Conservation (phyloP, 805 yeast genomes). For the Kodamaea restingae region DNA sequence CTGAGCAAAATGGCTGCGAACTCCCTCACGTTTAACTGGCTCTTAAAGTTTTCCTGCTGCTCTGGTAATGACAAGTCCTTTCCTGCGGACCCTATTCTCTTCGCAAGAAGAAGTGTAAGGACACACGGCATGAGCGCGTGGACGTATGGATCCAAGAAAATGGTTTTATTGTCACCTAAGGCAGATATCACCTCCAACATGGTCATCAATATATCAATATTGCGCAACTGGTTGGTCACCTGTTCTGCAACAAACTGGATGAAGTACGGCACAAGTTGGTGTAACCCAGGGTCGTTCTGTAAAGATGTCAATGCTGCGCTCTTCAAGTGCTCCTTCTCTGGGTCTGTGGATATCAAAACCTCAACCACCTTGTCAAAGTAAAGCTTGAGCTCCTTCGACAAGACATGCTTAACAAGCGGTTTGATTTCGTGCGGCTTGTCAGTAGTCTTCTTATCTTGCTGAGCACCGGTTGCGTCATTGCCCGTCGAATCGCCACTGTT, state of each 20-base stretch:
- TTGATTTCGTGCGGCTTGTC: slow-evolving; percentile 61
- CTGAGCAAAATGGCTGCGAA: slow-evolving; percentile 81
- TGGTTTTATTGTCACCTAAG: slow-evolving; percentile 72
- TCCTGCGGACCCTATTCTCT: slow-evolving; percentile 63
- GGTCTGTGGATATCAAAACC: slow-evolving; percentile 61
- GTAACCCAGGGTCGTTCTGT: slow-evolving; percentile 90
- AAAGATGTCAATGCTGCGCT: slow-evolving; percentile 82
- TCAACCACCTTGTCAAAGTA: slow-evolving; percentile 88
- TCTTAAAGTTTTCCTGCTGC: slow-evolving; percentile 26
- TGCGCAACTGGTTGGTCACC: slow-evolving; percentile 79
- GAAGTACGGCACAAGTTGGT: slow-evolving; percentile 93
- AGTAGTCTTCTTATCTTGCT: slow-evolving; percentile 21
- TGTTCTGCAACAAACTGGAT: slow-evolving; percentile 96
- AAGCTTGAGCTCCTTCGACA: slow-evolving; percentile 89
- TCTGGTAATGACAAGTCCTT: slow-evolving; percentile 34
- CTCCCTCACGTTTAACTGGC: slow-evolving; percentile 67
- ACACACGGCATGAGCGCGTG: slow-evolving; percentile 98
- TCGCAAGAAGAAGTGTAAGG: slow-evolving; percentile 82
- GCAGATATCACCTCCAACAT: slow-evolving; percentile 90
- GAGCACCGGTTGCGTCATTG: slow-evolving; percentile 41
- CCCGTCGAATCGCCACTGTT: slow-evolving; percentile 29
- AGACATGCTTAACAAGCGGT: slow-evolving; percentile 91
- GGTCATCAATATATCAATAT: slow-evolving; percentile 65
- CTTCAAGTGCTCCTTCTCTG: slow-evolving; percentile 54
- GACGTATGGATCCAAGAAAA: slow-evolving; percentile 90